Conservation (phyloP, 2,329 filamentous ascomycete species). For the Penicillium sp. region DNA sequence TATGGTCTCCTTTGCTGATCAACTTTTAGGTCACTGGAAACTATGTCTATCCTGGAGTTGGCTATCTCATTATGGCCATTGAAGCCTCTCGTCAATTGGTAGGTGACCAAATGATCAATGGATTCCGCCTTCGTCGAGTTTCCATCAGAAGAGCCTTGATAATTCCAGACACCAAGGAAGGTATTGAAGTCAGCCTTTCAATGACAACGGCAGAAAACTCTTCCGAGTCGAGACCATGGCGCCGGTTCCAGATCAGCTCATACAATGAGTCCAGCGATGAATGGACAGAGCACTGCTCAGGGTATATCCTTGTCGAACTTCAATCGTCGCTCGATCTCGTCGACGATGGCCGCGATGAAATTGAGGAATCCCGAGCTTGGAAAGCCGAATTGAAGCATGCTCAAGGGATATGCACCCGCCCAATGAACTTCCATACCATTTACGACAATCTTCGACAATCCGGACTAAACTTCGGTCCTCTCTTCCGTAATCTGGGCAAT, state of each 20-base stretch:
- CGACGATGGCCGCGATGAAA: constrained; percentile 10
- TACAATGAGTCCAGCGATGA: constrained; percentile 27
- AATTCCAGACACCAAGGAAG: constrained; percentile 31
- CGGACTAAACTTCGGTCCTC: constrained; percentile 31
- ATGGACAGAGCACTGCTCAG: constrained; percentile 39
- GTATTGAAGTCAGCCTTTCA: constrained; percentile 30
- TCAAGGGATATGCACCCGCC: constrained; percentile 17
- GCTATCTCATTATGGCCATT: constrained; percentile 30
- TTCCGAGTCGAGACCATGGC: constrained; percentile 23
- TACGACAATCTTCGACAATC: constrained; percentile 28
- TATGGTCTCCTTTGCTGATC: not conserved
- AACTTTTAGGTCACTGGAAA: constrained; percentile 15
- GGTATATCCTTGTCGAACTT: constrained; percentile 28
- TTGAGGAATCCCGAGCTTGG: constrained; percentile 16
- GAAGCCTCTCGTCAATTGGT: constrained; percentile 28
- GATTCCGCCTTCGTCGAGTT: constrained; percentile 23
- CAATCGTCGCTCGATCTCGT: not conserved
- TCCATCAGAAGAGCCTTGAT: constrained; percentile 29
- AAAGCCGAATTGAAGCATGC: constrained; percentile 11
- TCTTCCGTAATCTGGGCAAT: constrained; percentile 30
- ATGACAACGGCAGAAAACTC: constrained; percentile 24
- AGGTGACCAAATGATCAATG: constrained; percentile 7
- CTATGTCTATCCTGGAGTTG: constrained; percentile 28
- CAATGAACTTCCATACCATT: constrained; percentile 22
- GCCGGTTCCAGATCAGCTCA: constrained; percentile 31